Conservation (phyloP, 768 basidiomycete species). For the Auricularia sp. region DNA sequence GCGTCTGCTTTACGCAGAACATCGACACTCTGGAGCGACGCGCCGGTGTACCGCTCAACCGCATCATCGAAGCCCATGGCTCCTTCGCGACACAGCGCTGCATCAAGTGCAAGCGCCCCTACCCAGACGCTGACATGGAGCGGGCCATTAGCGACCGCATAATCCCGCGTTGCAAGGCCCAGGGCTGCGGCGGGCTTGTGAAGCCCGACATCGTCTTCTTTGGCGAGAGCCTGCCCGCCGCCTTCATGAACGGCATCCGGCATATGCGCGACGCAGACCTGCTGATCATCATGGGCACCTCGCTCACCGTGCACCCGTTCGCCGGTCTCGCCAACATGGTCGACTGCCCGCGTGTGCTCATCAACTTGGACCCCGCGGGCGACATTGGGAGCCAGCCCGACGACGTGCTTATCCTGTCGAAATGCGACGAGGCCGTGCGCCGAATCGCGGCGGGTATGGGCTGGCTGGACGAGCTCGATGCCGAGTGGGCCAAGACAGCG, state of each 20-base stretch:
- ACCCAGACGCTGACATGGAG: conserved; percentile 60
- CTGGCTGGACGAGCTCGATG: conserved; percentile 57
- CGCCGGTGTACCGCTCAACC: conserved; percentile 62
- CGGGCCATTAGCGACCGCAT: conserved; percentile 46
- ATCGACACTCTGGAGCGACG: conserved; percentile 86
- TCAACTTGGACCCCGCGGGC: conserved; percentile 81
- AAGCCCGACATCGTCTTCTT: conserved; percentile 97
- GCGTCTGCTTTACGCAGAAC: conserved; percentile 81
- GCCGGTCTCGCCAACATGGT: conserved; percentile 62
- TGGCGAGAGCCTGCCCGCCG: conserved; percentile 56
- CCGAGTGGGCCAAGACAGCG: conserved; percentile 45
- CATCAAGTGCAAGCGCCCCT: conserved; percentile 55
- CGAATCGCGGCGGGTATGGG: conserved; percentile 58
- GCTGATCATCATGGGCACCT: conserved; percentile 85
- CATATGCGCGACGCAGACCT: conserved; percentile 60
- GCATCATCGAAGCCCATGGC: conserved; percentile 92
- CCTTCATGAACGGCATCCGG: neutral
- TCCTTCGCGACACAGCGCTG: conserved; percentile 86
- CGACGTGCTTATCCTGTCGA: conserved; percentile 57
- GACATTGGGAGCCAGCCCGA: conserved; percentile 42
- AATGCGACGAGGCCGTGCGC: conserved; percentile 59
- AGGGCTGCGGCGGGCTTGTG: conserved; percentile 56
- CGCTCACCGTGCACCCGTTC: conserved; percentile 79
- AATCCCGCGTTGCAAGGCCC: conserved; percentile 52
- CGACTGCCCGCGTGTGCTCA: conserved; percentile 69